Evolutionary conservation across 768 basidiomycete species (phyloP).

Genomic region (Tephrocybe sp.): DNA sequence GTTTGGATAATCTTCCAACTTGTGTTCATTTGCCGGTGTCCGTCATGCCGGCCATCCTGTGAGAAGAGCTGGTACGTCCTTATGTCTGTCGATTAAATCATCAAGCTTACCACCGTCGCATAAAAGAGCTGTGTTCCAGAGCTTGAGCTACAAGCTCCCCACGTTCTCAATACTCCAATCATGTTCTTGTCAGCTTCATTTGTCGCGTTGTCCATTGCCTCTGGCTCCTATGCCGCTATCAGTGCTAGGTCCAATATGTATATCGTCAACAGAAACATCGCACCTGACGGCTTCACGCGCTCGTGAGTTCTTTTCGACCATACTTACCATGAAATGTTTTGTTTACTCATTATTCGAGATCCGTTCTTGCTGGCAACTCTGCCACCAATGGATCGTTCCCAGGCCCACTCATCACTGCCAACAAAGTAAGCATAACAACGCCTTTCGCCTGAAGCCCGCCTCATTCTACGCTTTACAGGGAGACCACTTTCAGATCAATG

Average conservation of each 20-base stretch:
- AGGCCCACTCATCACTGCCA: slow-evolving; percentile 24
- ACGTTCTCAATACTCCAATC: too few species aligned
- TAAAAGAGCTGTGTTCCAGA: too few species aligned
- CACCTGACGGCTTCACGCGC: slow-evolving; percentile 22
- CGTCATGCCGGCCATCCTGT: too few species aligned
- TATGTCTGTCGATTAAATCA: too few species aligned
- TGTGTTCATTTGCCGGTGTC: too few species aligned
- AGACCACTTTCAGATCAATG: slow-evolving; percentile 39
- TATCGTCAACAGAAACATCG: slow-evolving; percentile 32
- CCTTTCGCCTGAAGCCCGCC: neutral
- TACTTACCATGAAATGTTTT: too few species aligned
- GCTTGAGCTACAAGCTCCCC: too few species aligned
- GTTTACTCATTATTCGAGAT: too few species aligned
- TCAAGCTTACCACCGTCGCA: too few species aligned
- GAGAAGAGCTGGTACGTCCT: too few species aligned
- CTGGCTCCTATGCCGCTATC: neutral
- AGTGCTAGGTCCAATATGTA: slow-evolving; percentile 21
- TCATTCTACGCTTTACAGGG: slow-evolving; percentile 20
- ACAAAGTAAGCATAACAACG: slow-evolving; percentile 20
- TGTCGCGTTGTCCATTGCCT: neutral
- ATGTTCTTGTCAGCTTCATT: neutral
- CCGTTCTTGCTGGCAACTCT: slow-evolving; percentile 23
- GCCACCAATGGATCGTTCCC: slow-evolving; percentile 18
- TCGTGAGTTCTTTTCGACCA: slow-evolving; percentile 40
- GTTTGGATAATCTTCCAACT: too few species aligned